Base-by-base conservation (phyloP, 2,329 filamentous ascomycete species). In the Plectosphaerella plurivora region DNA sequence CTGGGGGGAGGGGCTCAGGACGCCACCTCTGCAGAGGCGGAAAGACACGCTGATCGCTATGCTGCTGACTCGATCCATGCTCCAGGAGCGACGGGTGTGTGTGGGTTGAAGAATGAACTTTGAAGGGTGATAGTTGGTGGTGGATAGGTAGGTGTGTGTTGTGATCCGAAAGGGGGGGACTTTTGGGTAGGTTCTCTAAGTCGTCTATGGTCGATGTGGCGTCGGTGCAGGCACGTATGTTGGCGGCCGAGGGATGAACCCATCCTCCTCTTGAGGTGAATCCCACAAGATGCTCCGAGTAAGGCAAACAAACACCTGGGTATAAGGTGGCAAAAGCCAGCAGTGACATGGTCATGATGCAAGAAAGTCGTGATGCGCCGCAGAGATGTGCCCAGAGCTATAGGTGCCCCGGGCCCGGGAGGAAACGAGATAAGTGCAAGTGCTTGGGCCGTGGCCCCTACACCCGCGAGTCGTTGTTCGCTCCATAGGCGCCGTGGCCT, bases 321-420 rank as follows among this genome's bases (percentile, higher is more conserved):
- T 57, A 57, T 57, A 57, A 57, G 50, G 56, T 53, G 49, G 47
- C 50, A 56, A 54, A 49, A 51, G 55, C 54, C 54, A 50, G n/a
- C 33, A 41, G 33, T 56, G 55, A 52, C 18, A 45, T 45, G 37
- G 54, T 57, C 55, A 57, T 57, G 54, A 57, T 56, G 44, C 49
- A 52, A 36, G 47, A 50, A 49, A 51, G 53, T 57, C 55, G 55
- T 57, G 36, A 53, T 45, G 54, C 52, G 54, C 54, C 52, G 49
- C 51, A 49, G 45, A 44, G n/a, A 20, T 33, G 28, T 33, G 41
- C 16, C 41, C 41, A 5, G 41, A 20, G 41, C 41, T 44, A 44
- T 16, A 20, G 4, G 16, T 22, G 41, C 41, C 12, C 41, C 16
- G 11, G 41, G 28, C 28, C 48, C 37, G 55, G 50, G 55, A 56